Evolutionary conservation across 257 asterid species (phyloP), one percentile per base, ranked within the genome.

Genomic region (Thymus quinquecostatus): DNA sequence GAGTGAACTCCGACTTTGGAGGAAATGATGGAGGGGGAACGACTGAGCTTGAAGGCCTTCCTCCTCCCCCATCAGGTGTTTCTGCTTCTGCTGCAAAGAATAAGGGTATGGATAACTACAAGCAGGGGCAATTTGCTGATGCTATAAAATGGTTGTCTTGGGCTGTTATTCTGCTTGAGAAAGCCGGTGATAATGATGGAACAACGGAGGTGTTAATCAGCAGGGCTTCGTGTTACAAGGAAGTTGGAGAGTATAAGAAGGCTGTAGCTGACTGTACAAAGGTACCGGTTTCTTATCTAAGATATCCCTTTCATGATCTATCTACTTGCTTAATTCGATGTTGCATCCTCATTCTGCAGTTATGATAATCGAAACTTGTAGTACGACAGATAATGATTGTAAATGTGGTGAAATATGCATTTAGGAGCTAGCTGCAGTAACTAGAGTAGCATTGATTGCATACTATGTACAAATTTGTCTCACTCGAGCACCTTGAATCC

Each of bases 241-340:
- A 95, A 84, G 97, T 92, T 50, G 99, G 99, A 56, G 99, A 95
- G 80, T 91, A 95, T 77, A 95, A 95, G 88, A 95, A 95, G 88
- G 99, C 98, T 41, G 99, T 95, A 32, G 99, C 98, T 73, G 99
- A 95, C 82, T 95, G 99, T 77, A 86, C 98, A 14, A 88, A 95
- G 96, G 99, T 95, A 80, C 34, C 32, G 6, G 47, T 72, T 7
- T 63, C 11, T 72, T 50, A 34, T 32, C 53, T 32, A 10, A 4
- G 0, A 5, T 36, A 56, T 40, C 64, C 1, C 5, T 68, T 56
- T 8, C 70, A 14, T 8, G 27, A 44, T 45, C 32, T 47, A 11
- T 38, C 69, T 47, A 10, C 41, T 36, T 63, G 27, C 79, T 47
- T 60, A 33, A 48, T 51, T 45, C 45, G 27, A 21, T 41, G 8